Conservation (phyloP, 768 basidiomycete genomes). For the Leucocoprinus leucothites region DNA sequence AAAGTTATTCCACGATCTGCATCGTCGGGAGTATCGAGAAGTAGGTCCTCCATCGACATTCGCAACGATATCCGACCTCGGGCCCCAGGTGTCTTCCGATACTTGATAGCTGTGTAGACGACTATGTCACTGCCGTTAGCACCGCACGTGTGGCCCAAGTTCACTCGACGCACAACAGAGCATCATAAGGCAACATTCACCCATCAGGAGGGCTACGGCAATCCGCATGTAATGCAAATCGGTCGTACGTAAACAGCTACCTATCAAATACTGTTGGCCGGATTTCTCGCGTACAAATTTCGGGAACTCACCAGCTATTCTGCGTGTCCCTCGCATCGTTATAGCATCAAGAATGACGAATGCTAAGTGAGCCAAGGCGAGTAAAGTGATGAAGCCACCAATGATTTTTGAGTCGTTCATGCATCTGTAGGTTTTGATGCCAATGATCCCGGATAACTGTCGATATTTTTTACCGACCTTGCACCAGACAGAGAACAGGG, state of each 20-base stretch:
- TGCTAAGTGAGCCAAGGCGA: slow-evolving; percentile 39
- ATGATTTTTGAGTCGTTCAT: slow-evolving; percentile 58
- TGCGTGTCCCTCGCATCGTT: slow-evolving; percentile 33
- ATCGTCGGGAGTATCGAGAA: slow-evolving; percentile 26
- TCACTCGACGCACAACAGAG: slow-evolving; percentile 51
- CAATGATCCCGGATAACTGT: slow-evolving; percentile 61
- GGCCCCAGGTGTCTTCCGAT: slow-evolving; percentile 44
- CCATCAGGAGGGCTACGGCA: slow-evolving; percentile 46
- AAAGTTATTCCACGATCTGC: slow-evolving; percentile 22
- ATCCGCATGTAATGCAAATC: slow-evolving; percentile 34
- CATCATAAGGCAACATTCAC: slow-evolving; percentile 56
- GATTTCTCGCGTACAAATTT: not conserved
- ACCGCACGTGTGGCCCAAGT: not conserved
- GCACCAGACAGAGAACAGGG: not conserved
- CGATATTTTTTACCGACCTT: not conserved
- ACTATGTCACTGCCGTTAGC: slow-evolving; percentile 30
- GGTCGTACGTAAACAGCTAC: slow-evolving; percentile 41
- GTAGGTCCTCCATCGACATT: slow-evolving; percentile 34
- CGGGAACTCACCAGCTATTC: slow-evolving; percentile 42
- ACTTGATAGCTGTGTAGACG: slow-evolving; percentile 52
- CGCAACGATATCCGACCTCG: slow-evolving; percentile 55
- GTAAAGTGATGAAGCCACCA: slow-evolving; percentile 35
- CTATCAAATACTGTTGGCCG: slow-evolving; percentile 25
- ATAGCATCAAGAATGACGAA: slow-evolving; percentile 41
- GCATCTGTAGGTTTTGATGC: slow-evolving; percentile 66